Evolutionary conservation across 139 green algal genomes (phyloP).

Genomic region (Desmodesmus armatus): DNA sequence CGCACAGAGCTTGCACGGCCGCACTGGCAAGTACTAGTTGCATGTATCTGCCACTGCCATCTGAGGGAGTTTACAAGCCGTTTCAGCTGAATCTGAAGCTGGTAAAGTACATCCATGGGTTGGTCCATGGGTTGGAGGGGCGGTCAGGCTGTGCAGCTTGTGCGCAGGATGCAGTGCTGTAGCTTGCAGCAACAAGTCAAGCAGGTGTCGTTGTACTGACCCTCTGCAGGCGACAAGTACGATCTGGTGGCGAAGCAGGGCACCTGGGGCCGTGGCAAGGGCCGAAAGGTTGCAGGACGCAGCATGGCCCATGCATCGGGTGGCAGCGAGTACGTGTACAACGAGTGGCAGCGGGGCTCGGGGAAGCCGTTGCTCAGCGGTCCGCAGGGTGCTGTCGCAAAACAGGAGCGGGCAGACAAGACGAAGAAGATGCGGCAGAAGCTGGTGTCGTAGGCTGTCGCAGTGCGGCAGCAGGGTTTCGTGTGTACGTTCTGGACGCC

Average conservation of each 20-base stretch:
- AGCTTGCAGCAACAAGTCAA: too few species aligned
- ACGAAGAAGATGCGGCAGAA: slow-evolving; percentile 29
- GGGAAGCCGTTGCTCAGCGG: slow-evolving; percentile 17
- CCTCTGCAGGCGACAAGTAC: slow-evolving; percentile 22
- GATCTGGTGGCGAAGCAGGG: slow-evolving; percentile 27
- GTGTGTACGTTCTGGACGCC: too few species aligned
- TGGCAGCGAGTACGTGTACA: slow-evolving; percentile 21
- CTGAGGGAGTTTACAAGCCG: too few species aligned
- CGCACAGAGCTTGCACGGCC: too few species aligned
- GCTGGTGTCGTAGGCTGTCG: background rate
- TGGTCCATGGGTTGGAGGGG: too few species aligned
- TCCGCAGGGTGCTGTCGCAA: slow-evolving; percentile 4
- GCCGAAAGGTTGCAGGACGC: slow-evolving; percentile 10
- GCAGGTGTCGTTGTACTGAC: too few species aligned
- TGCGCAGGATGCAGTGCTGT: too few species aligned
- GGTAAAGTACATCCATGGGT: too few species aligned
- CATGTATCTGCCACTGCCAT: too few species aligned
- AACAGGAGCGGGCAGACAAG: background rate
- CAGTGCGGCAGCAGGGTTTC: background rate
- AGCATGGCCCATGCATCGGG: slow-evolving; percentile 16
- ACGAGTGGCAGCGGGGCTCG: background rate
- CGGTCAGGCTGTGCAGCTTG: too few species aligned
- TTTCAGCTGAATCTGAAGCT: too few species aligned
- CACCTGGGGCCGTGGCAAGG: background rate
- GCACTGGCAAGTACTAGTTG: too few species aligned